Evolutionary conservation across 345 rosid species (phyloP).

Genomic region (Syzygium grande): DNA sequence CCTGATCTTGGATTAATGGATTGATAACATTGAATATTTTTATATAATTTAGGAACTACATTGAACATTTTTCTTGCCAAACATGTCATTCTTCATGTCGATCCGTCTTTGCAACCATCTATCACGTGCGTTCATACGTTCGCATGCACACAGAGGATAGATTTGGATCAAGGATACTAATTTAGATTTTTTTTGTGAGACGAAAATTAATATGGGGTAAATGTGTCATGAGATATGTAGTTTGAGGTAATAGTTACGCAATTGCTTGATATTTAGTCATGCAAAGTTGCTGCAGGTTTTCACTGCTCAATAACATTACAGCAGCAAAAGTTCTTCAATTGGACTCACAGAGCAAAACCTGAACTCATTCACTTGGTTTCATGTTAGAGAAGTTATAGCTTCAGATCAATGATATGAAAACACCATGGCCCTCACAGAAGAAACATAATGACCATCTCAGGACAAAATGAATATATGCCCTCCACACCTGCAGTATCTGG

Average conservation of each 20-base stretch:
- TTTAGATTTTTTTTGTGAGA: too few relatives aligned
- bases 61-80: fast-evolving
- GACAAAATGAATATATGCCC: not conserved
- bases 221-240: too few relatives aligned
- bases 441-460: not conserved
- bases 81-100: too few relatives aligned
- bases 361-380: not conserved
- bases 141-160: too few relatives aligned
- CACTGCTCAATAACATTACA: not conserved
- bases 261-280: not conserved
- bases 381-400: not conserved
- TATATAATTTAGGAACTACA: fast-evolving
- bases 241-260: not conserved
- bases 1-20: fast-evolving
- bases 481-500: not conserved
- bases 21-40: fast-evolving
- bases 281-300: not conserved
- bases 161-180: too few relatives aligned
- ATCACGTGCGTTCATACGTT: too few relatives aligned
- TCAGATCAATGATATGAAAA: not conserved
- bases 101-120: too few relatives aligned
- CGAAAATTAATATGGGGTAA: too few relatives aligned
- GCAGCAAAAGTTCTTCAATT: not conserved
- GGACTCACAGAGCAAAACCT: not conserved
- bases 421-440: not conserved